Evolutionary conservation across 1,284 basidiomycete species (phyloP), one percentile per base, ranked within the genome.

Genomic region (Rhodotorula glutinis): DNA sequence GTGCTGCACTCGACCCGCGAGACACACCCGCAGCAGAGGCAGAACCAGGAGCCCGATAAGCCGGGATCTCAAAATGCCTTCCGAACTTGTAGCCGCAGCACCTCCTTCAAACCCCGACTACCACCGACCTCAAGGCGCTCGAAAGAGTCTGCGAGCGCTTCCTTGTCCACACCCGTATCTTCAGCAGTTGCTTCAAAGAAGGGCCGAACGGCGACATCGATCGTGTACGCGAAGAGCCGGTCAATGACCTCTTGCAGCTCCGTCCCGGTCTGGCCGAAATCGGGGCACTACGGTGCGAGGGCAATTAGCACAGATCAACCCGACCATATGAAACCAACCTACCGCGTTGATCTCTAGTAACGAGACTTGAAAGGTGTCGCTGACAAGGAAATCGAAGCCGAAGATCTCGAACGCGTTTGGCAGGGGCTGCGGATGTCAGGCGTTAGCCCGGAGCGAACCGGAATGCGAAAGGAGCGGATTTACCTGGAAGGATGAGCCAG

Each of bases 381-480:
- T 85, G 40, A 97, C 85, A 21, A 98, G 80, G 70, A 98, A 88
- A 78, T 98, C 95, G 16, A 92, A 85, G 0, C 95, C 95, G 76
- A 89, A 98, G 17, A 98, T 85, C 78, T 98, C 96, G 76, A 97
- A 98, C 0, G 91, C 91, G 76, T 98, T 97, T 0, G 91, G 89
- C 62, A 92, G 79, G 1, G 89, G 84, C 89, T 96, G 77, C 56
- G 1, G n/a, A 27, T 5, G 14, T 0, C n/a, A 25, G 14, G 3
- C 17, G 5, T 46, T 16, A 57, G 55, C n/a, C 51, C 8, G 76
- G 2, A 7, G 2, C 1, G 3, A 11, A 78, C 78, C 44, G 75
- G 10, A 1, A 13, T 38, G 14, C 78, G n/a, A 33, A 38, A n/a
- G 41, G 19, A 30, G 4, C 44, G 53, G 25, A 29, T 81, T 67